Base-by-base conservation (phyloP, 2,329 filamentous ascomycete genomes). In the Pseudocercospora crystallina region DNA sequence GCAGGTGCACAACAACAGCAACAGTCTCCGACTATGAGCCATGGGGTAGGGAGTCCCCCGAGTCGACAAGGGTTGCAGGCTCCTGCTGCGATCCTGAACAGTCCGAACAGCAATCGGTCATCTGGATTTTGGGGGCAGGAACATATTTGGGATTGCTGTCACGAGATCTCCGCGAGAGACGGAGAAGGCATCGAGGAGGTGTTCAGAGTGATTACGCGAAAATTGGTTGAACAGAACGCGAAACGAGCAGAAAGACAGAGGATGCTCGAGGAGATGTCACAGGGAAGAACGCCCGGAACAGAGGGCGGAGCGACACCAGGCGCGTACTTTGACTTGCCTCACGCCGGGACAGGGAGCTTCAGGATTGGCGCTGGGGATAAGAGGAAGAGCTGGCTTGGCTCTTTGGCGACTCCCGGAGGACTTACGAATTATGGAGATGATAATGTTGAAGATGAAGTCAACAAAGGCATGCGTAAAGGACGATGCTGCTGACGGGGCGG, bases 121-220 rank as follows among this genome's bases (percentile, higher is more conserved):
- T 87, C 82, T 33, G 86, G 87, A 1, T 89, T 90, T 72, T 96
- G 91, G 91, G 90, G 86, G 15, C 59, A 62, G 32, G 91, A 96
- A 66, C 84, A 90, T 5, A 90, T 91, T 45, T 97, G 92, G 91
- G 91, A 96, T 65, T 95, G 90, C 57, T 97, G 92, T 69, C 94
- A 97, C 71, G 94, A 99, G 74, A 92, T 99, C 66, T 91, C 86
- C 61, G 91, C 92, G 41, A 92, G 95, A 76, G 90, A 86, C 64
- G 91, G 91, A 49, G 91, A 96, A 75, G 92, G 92, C 13, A 91
- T 99, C 13, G 94, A 97, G 62, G 94, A 97, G 71, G 90, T 99
- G 0, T 97, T 97, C 64, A 81, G 92, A 1, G 89, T 95, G 20
- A 87, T 90, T 39, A 94, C 91, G 8, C 78, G 95, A 63, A 95